Evolutionary conservation across 2,329 filamentous ascomycete genomes (phyloP).

Genomic region (Botrytis aclada): DNA sequence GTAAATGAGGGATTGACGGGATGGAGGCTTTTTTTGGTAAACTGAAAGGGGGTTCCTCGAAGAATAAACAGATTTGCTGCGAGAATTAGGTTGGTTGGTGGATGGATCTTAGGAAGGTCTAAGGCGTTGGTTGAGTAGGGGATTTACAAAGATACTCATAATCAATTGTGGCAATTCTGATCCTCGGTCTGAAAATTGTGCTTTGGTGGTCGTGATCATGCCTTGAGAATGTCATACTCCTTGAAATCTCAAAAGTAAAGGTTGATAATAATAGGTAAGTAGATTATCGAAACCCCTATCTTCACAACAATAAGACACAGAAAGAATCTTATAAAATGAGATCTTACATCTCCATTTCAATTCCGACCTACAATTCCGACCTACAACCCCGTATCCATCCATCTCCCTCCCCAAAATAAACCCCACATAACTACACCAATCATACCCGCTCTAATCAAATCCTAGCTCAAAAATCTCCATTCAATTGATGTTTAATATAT

Average conservation of each 20-base stretch:
- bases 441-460: too few relatives aligned
- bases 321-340: background rate
- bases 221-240: background rate
- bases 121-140: background rate
- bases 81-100: background rate
- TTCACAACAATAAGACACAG: background rate
- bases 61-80: background rate
- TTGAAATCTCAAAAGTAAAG: background rate
- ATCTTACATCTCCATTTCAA: too few relatives aligned
- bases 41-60: background rate
- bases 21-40: background rate
- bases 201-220: background rate
- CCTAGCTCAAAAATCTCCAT: too few relatives aligned
- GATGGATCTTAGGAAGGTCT: background rate
- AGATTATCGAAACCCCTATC: background rate
- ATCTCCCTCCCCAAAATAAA: too few relatives aligned
- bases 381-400: too few relatives aligned
- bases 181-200: background rate
- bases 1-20: background rate
- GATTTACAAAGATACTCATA: background rate
- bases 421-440: too few relatives aligned
- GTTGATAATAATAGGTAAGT: background rate
- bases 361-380: too few relatives aligned
- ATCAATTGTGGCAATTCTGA: background rate
- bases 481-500: too few relatives aligned